Evolutionary conservation across 2,329 filamentous ascomycete species (phyloP).

Genomic region (Colletotrichum viniferum): DNA sequence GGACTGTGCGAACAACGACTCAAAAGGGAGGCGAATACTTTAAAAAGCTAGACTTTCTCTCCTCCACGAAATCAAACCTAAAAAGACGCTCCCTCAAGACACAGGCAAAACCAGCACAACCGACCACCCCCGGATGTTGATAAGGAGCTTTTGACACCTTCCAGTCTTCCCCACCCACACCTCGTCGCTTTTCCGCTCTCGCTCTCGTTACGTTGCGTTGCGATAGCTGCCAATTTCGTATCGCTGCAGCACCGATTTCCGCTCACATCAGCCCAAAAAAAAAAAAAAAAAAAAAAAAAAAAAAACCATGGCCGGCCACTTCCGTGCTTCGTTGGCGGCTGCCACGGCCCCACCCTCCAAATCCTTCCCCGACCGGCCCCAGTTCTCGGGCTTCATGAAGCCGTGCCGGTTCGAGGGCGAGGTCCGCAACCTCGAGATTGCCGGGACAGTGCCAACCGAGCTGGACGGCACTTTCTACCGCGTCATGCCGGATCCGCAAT

Average conservation of each 20-base stretch:
- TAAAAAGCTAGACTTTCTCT: background rate
- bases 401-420: conserved; percentile 21
- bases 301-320: conserved; percentile 1
- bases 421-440: conserved; percentile 20
- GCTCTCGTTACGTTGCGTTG: background rate
- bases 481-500: conserved; percentile 47
- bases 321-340: background rate
- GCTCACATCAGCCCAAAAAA: background rate
- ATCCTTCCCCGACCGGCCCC: conserved; percentile 6
- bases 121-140: background rate
- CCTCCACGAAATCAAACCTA: background rate
- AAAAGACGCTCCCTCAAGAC: background rate
- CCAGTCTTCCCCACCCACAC: background rate
- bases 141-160: background rate
- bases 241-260: background rate
- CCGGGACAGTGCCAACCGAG: conserved; percentile 24
- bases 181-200: background rate
- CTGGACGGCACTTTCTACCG: conserved; percentile 30
- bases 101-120: background rate
- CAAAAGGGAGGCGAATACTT: background rate
- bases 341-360: background rate
- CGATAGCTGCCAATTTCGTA: background rate
- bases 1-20: background rate
- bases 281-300: no score
- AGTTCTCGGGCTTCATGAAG: conserved; percentile 20